phyloP scores from a whole-genome alignment of 2,329 filamentous ascomycete species.

The Akanthomyces dipterigenus region DNA sequence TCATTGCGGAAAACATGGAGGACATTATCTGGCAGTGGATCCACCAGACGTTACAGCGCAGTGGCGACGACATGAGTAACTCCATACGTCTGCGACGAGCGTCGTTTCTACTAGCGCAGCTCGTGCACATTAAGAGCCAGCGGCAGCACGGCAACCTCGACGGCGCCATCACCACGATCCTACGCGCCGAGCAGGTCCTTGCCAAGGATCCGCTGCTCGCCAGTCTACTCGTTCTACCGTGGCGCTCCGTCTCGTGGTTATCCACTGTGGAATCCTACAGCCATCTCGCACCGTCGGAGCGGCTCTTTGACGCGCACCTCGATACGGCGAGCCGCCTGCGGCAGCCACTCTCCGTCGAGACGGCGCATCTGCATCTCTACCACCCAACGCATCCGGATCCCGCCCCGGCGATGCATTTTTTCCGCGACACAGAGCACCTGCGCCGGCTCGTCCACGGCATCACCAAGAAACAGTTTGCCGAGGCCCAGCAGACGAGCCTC shows the following conservation, averaged over 20 bases:
- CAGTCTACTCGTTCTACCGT: constrained; percentile 33
- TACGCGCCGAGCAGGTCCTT: constrained; percentile 39
- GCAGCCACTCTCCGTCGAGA: constrained; percentile 34
- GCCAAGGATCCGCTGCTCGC: constrained; percentile 28
- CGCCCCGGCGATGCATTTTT: constrained; percentile 39
- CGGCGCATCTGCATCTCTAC: constrained; percentile 47
- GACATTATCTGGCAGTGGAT: constrained; percentile 49
- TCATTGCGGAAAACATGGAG: constrained; percentile 47
- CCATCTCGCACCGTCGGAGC: constrained; percentile 37
- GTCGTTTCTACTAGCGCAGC: constrained; percentile 28
- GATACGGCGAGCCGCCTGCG: constrained; percentile 36
- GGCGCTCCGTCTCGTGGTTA: constrained; percentile 43
- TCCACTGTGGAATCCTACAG: constrained; percentile 45
- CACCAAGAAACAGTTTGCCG: neutral
- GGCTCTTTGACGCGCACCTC: constrained; percentile 47
- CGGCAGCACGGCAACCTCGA: constrained; percentile 38
- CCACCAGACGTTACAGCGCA: constrained; percentile 28
- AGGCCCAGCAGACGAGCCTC: constrained; percentile 24
- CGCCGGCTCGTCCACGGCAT: constrained; percentile 19
- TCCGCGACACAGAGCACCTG: constrained; percentile 29
- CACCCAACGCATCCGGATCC: constrained; percentile 47
- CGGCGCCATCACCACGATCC: constrained; percentile 40
- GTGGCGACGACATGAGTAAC: constrained; percentile 19
- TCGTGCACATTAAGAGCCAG: constrained; percentile 38
- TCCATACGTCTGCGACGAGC: constrained; percentile 11